Percentiles rank a stretch among this genome's conserved stretches.
Conservation (phyloP, 2,329 filamentous ascomycete species). For the Fusarium sp. region DNA sequence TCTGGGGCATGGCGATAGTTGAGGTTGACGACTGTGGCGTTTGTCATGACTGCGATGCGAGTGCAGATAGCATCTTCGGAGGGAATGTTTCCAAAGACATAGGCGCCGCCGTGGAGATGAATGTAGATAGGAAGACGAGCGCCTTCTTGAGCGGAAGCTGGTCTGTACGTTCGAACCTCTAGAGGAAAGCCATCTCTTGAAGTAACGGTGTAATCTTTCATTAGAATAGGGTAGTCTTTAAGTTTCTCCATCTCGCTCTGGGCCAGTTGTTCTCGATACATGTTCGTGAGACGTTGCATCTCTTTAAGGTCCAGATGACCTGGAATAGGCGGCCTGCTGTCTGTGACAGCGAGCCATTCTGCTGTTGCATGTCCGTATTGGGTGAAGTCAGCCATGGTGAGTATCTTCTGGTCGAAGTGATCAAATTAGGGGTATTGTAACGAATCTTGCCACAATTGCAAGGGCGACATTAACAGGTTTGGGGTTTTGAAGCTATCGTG, state of each 20-base stretch:
- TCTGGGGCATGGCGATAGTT: slow-evolving; percentile 70
- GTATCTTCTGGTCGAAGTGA: too few species aligned
- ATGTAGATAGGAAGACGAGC: slow-evolving; percentile 59
- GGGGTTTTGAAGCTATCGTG: slow-evolving; percentile 7
- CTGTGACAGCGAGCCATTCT: slow-evolving; percentile 54
- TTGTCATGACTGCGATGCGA: slow-evolving; percentile 54
- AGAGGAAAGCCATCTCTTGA: slow-evolving; percentile 30
- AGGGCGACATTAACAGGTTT: fast-evolving
- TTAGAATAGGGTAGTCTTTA: slow-evolving; percentile 35
- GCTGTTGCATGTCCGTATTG: slow-evolving; percentile 52
- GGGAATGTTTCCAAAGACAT: slow-evolving; percentile 62
- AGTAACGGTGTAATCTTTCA: slow-evolving; percentile 45
- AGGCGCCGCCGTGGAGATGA: slow-evolving; percentile 66
- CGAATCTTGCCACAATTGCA: fast-evolving
- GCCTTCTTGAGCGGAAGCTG: slow-evolving; percentile 36
- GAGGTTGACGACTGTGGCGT: slow-evolving; percentile 61
- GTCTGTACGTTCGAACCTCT: slow-evolving; percentile 37
- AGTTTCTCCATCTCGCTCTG: slow-evolving; percentile 12
- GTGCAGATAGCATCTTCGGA: slow-evolving; percentile 64
- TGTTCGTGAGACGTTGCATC: slow-evolving; percentile 21
- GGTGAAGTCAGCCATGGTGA: slow-evolving; percentile 44
- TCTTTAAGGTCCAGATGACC: slow-evolving; percentile 18
- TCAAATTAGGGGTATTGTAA: neutral
- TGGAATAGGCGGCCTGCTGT: slow-evolving; percentile 10
- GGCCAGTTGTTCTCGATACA: slow-evolving; percentile 19